Conservation (phyloP, 2,329 filamentous ascomycete genomes). For the Rosellinia necatrix region DNA sequence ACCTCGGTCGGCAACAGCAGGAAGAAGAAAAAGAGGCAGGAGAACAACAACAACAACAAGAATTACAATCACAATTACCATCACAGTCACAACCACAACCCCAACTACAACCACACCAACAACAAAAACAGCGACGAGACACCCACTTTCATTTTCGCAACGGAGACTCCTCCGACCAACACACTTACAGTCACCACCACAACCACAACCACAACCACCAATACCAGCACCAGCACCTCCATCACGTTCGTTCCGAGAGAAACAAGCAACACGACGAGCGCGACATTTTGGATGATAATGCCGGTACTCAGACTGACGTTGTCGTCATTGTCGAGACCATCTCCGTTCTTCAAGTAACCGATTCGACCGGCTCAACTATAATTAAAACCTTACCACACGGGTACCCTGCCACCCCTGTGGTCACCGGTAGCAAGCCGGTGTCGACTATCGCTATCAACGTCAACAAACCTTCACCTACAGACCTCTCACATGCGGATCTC, state of each 20-base stretch:
- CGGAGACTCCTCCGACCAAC: constrained; percentile 24
- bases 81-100: too few relatives aligned
- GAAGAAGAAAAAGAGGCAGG: not conserved
- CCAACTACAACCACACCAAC: not conserved
- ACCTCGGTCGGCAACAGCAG: constrained; percentile 32
- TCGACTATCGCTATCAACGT: constrained; percentile 44
- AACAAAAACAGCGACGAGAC: constrained; percentile 27
- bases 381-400: constrained; percentile 48
- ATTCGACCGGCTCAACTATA: constrained; percentile 52
- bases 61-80: too few relatives aligned
- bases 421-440: constrained; percentile 8
- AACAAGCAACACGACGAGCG: constrained; percentile 26
- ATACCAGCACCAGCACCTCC: constrained; percentile 37
- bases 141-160: constrained; percentile 41
- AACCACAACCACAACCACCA: constrained; percentile 41
- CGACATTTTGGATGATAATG: constrained; percentile 26
- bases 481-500: constrained; percentile 46
- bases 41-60: constrained; percentile 16
- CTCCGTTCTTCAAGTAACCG: constrained; percentile 58
- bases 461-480: constrained; percentile 39
- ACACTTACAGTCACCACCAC: constrained; percentile 35
- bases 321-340: constrained; percentile 58
- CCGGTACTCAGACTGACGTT: constrained; percentile 29
- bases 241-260: constrained; percentile 40
- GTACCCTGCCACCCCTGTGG: constrained; percentile 32